Conservation (phyloP, 2,329 filamentous ascomycete genomes). For the Colletotrichum zoysiae region DNA sequence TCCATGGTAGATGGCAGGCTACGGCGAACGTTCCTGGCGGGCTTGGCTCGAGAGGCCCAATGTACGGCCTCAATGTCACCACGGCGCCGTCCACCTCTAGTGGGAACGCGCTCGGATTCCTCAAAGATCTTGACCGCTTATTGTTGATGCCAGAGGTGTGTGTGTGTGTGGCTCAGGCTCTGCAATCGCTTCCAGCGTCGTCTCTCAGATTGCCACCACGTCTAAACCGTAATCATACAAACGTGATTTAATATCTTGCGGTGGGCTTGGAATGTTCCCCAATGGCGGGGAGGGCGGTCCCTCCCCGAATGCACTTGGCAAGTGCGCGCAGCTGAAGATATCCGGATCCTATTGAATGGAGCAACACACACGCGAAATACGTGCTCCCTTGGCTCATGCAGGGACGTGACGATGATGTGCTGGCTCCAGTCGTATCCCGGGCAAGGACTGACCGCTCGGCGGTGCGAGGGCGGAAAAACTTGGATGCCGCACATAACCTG, state of each 20-base stretch:
- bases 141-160: conserved; percentile 19
- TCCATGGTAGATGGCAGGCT: not conserved
- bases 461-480: conserved; percentile 18
- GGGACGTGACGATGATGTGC: conserved; percentile 25
- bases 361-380: conserved; percentile 7
- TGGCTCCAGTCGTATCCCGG: conserved; percentile 39
- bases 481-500: conserved; percentile 7
- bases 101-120: conserved; percentile 26
- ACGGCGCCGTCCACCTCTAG: conserved; percentile 30
- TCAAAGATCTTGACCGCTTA: conserved; percentile 35
- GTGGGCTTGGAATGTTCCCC: not conserved
- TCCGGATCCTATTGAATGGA: conserved; percentile 7
- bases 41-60: conserved; percentile 7
- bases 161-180: conserved; percentile 3
- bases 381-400: conserved; percentile 26
- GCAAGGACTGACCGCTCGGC: conserved; percentile 26
- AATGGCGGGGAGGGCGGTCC: not conserved
- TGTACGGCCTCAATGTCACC: conserved; percentile 24
- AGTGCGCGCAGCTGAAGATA: conserved; percentile 15
- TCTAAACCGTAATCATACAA: not conserved
- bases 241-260: not conserved
- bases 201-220: conserved; percentile 8
- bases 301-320: not conserved
- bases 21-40: not conserved
- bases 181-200: conserved; percentile 1